Evolutionary conservation across 148 eudicot species (phyloP).

Genomic region (Diospyros kaki): DNA sequence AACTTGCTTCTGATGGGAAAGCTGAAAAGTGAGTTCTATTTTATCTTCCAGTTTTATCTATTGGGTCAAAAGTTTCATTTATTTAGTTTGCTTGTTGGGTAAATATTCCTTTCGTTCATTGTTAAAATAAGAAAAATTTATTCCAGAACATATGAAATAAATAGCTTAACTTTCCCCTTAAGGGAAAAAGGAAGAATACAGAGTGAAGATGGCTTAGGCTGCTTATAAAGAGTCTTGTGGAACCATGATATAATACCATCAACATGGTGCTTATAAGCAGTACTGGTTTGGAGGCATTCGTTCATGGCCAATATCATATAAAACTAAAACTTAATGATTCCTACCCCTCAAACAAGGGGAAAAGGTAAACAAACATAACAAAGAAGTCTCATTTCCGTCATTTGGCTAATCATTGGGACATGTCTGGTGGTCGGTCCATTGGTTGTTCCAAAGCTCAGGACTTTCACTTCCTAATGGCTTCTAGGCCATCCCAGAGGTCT

Average conservation of each 20-base stretch:
- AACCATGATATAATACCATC: not conserved
- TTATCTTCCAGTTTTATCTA: not conserved
- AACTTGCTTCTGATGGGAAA: slow-evolving; percentile 12
- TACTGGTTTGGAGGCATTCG: not conserved
- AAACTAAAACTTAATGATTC: too few species aligned
- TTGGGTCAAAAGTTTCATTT: not conserved
- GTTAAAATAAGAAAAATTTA: not conserved
- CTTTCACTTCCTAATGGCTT: too few species aligned
- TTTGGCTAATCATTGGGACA: too few species aligned
- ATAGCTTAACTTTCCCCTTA: not conserved
- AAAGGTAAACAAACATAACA: too few species aligned
- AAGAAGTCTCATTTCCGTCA: too few species aligned
- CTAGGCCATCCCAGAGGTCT: too few species aligned
- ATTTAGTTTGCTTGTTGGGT: not conserved
- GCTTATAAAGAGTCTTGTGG: not conserved
- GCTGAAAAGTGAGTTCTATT: slow-evolving; percentile 31
- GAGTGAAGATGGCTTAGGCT: not conserved
- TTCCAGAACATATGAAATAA: not conserved
- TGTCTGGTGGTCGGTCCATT: too few species aligned
- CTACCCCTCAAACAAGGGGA: too few species aligned
- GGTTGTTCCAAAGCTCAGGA: too few species aligned
- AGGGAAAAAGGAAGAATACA: not conserved
- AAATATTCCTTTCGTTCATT: not conserved
- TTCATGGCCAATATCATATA: not conserved
- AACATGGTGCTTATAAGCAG: not conserved